Base-by-base conservation (phyloP, 179 eudicot species). In the Amaranthus tricolor region DNA sequence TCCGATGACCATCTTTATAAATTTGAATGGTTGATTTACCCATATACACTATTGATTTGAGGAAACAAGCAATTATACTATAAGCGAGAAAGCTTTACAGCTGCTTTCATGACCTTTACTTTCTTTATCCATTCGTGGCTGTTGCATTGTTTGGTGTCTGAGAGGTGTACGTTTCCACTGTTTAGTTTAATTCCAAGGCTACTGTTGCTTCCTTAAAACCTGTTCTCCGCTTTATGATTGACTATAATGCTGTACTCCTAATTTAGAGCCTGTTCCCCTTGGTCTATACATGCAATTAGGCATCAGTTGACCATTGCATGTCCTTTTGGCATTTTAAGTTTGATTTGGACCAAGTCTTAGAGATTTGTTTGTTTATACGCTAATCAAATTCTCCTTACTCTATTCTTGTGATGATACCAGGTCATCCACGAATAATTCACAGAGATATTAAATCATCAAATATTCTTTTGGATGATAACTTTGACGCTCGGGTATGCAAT, bases 401-500 rank as follows among this genome's bases (percentile, higher is more conserved):
- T 16, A 5, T 12, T 7, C 31, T 15, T 70, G 40, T 78, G 5
- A 47, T 62, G 56, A 17, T 76, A 57, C 68, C 87, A 94, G 98
- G 98, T 60, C 97, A 94, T 85, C 98, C 98, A 20, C 87, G 93
- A 21, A 85, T 94, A 74, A 88, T 91, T 77, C 98, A 94, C 82
- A 81, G 98, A 83, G 98, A 94, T 81, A 94, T 94, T 10, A 94
- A 94, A 77, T 87, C 98, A 59, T 85, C 98, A 73, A 94, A 94
- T 82, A 94, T 94, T 84, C 96, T 94, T 66, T 73, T 94, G 64
- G 97, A 94, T 80, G 77, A 82, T 80, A 91, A 88, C 80, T 91
- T 86, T 82, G 96, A 94, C 74, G 95, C 98, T 58, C 89, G 77
- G 92, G 98, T 87, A 87, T 81, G 87, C 62, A 43, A n/a, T 62